phyloP scores from a whole-genome alignment of 202 grass and related monocot genomes.

The Cymbopogon flexuosus region DNA sequence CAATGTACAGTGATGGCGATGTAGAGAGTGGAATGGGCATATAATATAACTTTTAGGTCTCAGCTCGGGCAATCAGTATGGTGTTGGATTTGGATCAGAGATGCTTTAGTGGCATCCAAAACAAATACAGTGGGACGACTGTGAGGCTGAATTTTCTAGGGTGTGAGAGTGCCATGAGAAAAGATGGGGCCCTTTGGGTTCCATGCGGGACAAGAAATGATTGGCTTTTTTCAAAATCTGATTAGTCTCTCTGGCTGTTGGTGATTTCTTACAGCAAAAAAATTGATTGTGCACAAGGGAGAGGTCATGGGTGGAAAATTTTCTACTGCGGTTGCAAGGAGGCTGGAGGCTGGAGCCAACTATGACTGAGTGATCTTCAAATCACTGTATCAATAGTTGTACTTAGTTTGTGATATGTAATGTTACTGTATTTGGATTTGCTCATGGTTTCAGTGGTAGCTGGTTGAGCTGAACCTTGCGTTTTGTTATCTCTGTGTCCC shows the following conservation, averaged over 20 bases:
- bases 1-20: neutral
- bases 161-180: neutral
- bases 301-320: neutral
- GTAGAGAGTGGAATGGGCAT: neutral
- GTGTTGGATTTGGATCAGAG: neutral
- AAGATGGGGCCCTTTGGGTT: neutral
- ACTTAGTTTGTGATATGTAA: conserved; percentile 9
- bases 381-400: neutral
- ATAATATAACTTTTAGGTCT: neutral
- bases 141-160: neutral
- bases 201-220: neutral
- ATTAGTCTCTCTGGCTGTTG: neutral
- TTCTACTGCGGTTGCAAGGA: neutral
- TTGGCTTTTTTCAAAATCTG: neutral
- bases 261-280: neutral
- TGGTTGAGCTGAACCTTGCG: neutral
- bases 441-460: neutral
- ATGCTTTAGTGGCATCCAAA: neutral
- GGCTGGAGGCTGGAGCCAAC: neutral
- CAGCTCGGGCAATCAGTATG: neutral
- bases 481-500: neutral
- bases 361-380: neutral
- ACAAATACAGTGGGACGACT: neutral
- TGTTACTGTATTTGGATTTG: neutral
- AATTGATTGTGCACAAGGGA: neutral